Evolutionary conservation across 441 rosid genomes (phyloP).

Genomic region (Pelargonium cotyledonis): DNA sequence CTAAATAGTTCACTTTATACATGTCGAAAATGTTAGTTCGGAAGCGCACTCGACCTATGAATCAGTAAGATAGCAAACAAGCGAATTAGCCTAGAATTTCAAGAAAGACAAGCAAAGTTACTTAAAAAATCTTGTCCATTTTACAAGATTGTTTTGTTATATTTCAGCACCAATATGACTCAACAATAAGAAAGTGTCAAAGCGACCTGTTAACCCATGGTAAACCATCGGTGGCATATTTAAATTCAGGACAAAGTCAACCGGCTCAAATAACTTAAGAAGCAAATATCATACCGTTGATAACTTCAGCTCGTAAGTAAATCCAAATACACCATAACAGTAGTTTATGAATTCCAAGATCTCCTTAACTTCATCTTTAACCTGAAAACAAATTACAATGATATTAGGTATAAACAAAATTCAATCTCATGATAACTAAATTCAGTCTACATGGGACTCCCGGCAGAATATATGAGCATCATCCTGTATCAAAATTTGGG

Average conservation of each 20-base stretch:
- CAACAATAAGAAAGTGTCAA: too few relatives aligned
- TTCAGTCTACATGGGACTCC: slow-evolving; percentile 58
- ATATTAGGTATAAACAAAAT: slow-evolving; percentile 14
- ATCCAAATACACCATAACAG: slow-evolving; percentile 61
- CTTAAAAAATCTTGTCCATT: too few relatives aligned
- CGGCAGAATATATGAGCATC: slow-evolving; percentile 98
- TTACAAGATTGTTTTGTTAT: too few relatives aligned
- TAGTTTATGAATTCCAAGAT: slow-evolving; percentile 81
- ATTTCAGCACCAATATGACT: too few relatives aligned
- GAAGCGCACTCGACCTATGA: too few relatives aligned
- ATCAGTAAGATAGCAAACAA: background rate
- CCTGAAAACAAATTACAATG: slow-evolving; percentile 41
- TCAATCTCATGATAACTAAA: slow-evolving; percentile 13
- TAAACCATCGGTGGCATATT: background rate
- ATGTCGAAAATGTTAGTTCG: too few relatives aligned
- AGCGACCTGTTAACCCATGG: too few relatives aligned
- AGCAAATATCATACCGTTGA: slow-evolving; percentile 60
- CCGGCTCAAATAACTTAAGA: background rate
- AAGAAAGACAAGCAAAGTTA: background rate
- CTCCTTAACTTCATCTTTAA: slow-evolving; percentile 76
- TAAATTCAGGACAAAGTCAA: background rate
- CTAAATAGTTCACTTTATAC: too few relatives aligned
- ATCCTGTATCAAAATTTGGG: slow-evolving; percentile 51
- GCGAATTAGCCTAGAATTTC: background rate
- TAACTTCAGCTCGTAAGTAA: slow-evolving; percentile 86